phyloP scores from a whole-genome alignment of 768 basidiomycete species.

The Lactarius tabidus region DNA sequence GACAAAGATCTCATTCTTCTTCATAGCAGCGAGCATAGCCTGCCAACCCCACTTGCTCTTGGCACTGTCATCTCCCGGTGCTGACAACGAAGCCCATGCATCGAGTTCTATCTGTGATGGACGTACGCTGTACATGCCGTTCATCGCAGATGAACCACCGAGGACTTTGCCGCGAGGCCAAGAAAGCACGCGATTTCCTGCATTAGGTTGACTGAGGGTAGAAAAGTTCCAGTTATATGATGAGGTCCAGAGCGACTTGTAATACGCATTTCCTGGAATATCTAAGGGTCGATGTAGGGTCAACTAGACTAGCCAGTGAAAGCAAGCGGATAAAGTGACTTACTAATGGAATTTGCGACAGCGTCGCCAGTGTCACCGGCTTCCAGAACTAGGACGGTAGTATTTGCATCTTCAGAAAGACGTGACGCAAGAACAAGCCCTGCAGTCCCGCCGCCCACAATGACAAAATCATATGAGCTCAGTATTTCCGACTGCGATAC shows the following conservation, averaged over 20 bases:
- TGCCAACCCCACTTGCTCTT: constrained; percentile 44
- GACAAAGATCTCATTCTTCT: constrained; percentile 53
- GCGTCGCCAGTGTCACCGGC: constrained; percentile 45
- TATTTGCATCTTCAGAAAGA: constrained; percentile 43
- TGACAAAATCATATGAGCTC: constrained; percentile 51
- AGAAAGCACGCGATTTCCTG: constrained; percentile 39
- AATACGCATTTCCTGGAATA: constrained; percentile 50
- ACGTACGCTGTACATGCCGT: constrained; percentile 63
- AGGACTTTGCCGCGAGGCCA: constrained; percentile 68
- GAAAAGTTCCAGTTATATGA: constrained; percentile 54
- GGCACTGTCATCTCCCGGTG: constrained; percentile 32
- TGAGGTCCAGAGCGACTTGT: constrained; percentile 43
- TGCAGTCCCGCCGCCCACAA: constrained; percentile 46
- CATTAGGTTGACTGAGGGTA: constrained; percentile 45
- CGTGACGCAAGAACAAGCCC: constrained; percentile 46
- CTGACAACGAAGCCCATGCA: constrained; percentile 43
- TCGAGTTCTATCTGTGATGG: constrained; percentile 48
- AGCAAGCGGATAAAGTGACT: constrained; percentile 20
- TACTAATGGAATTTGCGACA: constrained; percentile 35
- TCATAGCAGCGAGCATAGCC: constrained; percentile 42
- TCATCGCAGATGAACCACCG: constrained; percentile 65
- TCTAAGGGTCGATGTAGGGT: constrained; percentile 32
- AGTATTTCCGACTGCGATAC: constrained; percentile 39
- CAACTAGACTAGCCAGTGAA: neutral
- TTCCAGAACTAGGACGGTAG: constrained; percentile 42